These are phyloP conservation scores for Primulina eburnea DNA, from an alignment of 257 asterid species.

Conservation along the genomic window DNA sequence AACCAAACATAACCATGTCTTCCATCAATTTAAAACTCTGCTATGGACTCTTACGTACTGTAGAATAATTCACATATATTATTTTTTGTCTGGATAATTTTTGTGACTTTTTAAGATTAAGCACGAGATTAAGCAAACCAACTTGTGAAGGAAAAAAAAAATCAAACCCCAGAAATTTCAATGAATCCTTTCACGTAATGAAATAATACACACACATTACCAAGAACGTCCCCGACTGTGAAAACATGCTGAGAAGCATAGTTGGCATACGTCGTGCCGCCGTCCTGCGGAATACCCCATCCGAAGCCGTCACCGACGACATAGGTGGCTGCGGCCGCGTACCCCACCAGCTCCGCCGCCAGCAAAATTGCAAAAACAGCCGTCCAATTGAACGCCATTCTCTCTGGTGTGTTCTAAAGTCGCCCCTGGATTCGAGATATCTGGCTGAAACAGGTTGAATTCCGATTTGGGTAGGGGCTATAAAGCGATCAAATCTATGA, in stretches of 20 bases:
- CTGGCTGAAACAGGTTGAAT: background rate
- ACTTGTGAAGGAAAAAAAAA: too few species aligned
- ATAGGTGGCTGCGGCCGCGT: slow-evolving; percentile 45
- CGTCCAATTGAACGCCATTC: slow-evolving; percentile 29
- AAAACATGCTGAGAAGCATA: slow-evolving; percentile 51
- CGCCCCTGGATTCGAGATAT: slow-evolving; percentile 27
- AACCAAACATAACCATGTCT: too few species aligned
- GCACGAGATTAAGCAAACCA: background rate
- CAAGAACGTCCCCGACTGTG: slow-evolving; percentile 43
- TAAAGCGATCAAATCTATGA: slow-evolving; percentile 5
- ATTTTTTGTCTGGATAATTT: background rate
- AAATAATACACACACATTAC: slow-evolving; percentile 19
- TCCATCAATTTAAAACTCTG: too few species aligned
- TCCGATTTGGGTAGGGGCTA: background rate
- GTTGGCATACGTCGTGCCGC: slow-evolving; percentile 30
- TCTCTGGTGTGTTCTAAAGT: slow-evolving; percentile 33
- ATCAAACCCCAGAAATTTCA: background rate
- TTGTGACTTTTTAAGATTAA: too few species aligned
- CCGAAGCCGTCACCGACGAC: slow-evolving; percentile 52
- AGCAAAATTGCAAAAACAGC: slow-evolving; percentile 19
- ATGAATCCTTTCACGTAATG: background rate
- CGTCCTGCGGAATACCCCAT: slow-evolving; percentile 45
- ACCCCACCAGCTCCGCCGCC: slow-evolving; percentile 27
- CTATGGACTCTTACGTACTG: background rate
- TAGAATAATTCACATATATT: background rate